phyloP scores from a whole-genome alignment of 1,284 basidiomycete genomes.

The Microbotryum silenes-acaulis region DNA sequence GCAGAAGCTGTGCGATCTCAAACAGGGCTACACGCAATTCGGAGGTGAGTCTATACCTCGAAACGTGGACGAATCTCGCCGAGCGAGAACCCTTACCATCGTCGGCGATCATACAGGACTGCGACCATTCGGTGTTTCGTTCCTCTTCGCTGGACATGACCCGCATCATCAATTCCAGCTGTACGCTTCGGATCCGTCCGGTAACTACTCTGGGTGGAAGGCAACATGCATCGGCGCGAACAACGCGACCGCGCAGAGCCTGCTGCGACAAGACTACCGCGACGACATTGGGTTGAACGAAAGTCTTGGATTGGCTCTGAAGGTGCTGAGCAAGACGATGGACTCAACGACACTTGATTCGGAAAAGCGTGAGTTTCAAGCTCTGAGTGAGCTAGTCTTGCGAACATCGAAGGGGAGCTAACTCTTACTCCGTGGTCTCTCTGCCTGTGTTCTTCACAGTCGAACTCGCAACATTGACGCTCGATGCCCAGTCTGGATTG shows the following conservation, averaged over 20 bases:
- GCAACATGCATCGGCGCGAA: conserved; percentile 96
- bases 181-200: conserved; percentile 96
- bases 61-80: not conserved
- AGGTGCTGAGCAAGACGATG: conserved; percentile 99
- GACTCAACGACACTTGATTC: conserved; percentile 92
- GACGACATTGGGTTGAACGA: conserved; percentile 85
- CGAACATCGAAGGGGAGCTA: not conserved
- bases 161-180: conserved; percentile 93
- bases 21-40: conserved; percentile 97
- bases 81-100: not conserved
- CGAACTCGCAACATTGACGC: conserved; percentile 87
- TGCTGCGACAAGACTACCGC: conserved; percentile 98
- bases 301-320: conserved; percentile 82
- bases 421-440: not conserved
- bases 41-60: conserved; percentile 57
- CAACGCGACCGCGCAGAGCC: conserved; percentile 84
- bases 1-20: conserved; percentile 89
- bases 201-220: conserved; percentile 99
- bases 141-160: conserved; percentile 94
- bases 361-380: conserved; percentile 63
- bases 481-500: conserved; percentile 66
- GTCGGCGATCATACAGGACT: conserved; percentile 53
- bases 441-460: conserved; percentile 49
- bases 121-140: conserved; percentile 92
- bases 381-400: not conserved